These are phyloP conservation scores for Tricholoma hemisulphureum DNA, from an alignment of 768 basidiomycete genomes.

Conservation along the genomic window DNA sequence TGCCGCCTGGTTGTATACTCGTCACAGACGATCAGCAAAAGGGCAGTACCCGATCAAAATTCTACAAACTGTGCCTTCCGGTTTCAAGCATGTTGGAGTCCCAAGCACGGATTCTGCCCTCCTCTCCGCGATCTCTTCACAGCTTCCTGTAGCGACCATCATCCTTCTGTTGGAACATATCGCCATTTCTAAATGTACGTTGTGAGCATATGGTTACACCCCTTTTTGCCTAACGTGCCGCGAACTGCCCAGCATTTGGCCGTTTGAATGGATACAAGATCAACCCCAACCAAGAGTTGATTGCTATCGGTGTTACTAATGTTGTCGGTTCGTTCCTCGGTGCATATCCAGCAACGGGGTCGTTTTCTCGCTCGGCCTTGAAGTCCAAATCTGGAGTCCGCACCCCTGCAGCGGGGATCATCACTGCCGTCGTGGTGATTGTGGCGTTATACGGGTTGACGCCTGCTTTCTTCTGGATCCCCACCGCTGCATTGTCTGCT, in stretches of 20 bases:
- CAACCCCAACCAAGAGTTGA: constrained; percentile 90
- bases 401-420: constrained; percentile 85
- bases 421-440: constrained; percentile 84
- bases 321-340: constrained; percentile 85
- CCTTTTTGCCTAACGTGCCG: background rate
- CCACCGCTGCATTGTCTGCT: constrained; percentile 78
- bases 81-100: constrained; percentile 61
- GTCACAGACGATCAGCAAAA: constrained; percentile 50
- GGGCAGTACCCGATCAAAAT: constrained; percentile 85
- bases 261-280: constrained; percentile 94
- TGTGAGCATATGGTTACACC: background rate
- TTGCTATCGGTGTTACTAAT: constrained; percentile 97
- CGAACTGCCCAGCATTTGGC: constrained; percentile 69
- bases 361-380: constrained; percentile 96
- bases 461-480: constrained; percentile 89
- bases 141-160: constrained; percentile 84
- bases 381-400: constrained; percentile 97
- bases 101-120: constrained; percentile 44
- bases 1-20: constrained; percentile 82
- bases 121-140: constrained; percentile 63
- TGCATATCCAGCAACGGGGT: constrained; percentile 96
- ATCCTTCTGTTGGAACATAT: constrained; percentile 94
- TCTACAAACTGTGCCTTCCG: constrained; percentile 79
- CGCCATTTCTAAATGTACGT: constrained; percentile 85
- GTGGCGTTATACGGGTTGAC: constrained; percentile 95